Base-by-base conservation (phyloP, 768 basidiomycete species). In the Mycena epipterygia region DNA sequence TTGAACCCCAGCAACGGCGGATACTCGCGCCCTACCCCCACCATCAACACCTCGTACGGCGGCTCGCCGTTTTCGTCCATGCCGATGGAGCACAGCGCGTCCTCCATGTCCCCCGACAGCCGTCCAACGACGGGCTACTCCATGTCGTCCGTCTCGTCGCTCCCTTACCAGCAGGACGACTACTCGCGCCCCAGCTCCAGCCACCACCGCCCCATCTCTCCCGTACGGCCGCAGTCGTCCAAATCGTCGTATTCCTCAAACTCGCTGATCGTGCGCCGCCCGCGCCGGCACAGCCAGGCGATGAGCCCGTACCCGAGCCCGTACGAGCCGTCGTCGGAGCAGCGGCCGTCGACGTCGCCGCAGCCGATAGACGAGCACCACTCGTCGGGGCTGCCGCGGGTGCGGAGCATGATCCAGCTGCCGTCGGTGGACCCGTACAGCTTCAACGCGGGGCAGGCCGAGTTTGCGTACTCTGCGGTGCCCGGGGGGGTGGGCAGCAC, bases 271-370 rank as follows among this genome's bases (percentile, higher is more conserved):
- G 87, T 95, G 39, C 89, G 93, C 30, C 87, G 94, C 33, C 87
- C 88, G 51, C 87, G 94, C 49, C 88, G 94, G 66, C 94, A 95
- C 80, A 93, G 92, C 78, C 94, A 95, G 79, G 94, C 94, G 0
- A 91, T 95, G 86, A 93, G 90, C 75, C 94, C 94, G 16, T 95
- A 95, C 80, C 94, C 94, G 21, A 91, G 90, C 70, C 93, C 94
- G 51, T 95, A 95, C 80, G 91, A 90, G 68, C 88, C 91, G 63
- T 83, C 87, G 51, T 71, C 80, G 23, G 88, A 87, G 42, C 87
- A 90, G 71, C 88, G 92, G 44, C 91, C 90, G 1, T 92, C 91
- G 63, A 89, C 91, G 29, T 91, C 91, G 13, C 92, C 92, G 23
- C 90, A 92, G 74, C 91, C 91, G 30, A 82, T 87, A 64, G 91